These are phyloP conservation scores for Fraxinus baroniana DNA, from an alignment of 305 asterid genomes.

Conservation along the genomic window DNA sequence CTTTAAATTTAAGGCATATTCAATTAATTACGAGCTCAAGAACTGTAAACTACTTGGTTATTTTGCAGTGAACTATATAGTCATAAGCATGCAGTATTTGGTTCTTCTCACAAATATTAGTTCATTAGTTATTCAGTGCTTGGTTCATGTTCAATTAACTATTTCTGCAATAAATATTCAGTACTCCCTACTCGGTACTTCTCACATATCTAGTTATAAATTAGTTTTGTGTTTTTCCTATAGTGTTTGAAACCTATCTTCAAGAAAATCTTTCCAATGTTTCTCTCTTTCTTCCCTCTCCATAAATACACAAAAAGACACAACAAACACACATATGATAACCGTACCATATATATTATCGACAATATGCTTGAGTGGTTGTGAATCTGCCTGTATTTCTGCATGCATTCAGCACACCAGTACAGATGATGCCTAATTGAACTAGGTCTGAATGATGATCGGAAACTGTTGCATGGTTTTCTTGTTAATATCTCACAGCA, in stretches of 20 bases:
- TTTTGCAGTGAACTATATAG: not conserved
- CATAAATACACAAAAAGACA: not conserved
- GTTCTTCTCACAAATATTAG: conserved; percentile 2
- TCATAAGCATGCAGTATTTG: not conserved
- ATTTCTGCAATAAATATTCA: conserved; percentile 9
- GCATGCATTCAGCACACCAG: conserved; percentile 4
- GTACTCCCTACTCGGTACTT: not conserved
- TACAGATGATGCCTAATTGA: conserved; percentile 6
- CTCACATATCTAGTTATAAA: conserved; percentile 5
- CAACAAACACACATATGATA: not conserved
- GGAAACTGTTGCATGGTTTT: not conserved
- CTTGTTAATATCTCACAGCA: conserved; percentile 4
- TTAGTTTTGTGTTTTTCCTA: conserved; percentile 3
- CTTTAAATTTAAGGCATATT: not conserved
- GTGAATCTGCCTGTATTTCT: not conserved
- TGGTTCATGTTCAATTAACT: conserved; percentile 1
- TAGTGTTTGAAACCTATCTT: not conserved
- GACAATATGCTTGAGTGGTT: conserved; percentile 7
- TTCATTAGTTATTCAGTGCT: conserved; percentile 16
- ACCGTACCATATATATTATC: not conserved
- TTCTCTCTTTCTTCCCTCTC: not conserved
- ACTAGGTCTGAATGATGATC: not conserved
- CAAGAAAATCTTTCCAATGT: not conserved
- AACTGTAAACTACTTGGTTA: conserved; percentile 1
- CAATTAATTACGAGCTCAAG: not conserved